A percentile compares a stretch with the other conserved stretches of the same genome.
Evolutionary conservation across 768 basidiomycete genomes (phyloP).

Genomic region (Rhizopogon roseolus): DNA sequence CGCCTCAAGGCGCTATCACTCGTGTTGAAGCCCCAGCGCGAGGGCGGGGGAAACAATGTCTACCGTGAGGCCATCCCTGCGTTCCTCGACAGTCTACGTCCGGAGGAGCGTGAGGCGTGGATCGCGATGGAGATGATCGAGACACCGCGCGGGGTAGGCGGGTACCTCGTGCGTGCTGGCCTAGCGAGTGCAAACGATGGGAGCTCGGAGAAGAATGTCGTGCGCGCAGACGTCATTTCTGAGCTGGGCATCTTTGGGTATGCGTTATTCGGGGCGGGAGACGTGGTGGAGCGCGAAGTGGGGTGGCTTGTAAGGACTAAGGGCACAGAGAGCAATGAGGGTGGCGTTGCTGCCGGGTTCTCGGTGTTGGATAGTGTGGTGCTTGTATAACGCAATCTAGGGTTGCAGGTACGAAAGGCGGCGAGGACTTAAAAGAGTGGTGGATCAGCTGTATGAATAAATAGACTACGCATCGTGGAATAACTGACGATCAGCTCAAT

Average conservation of each 20-base stretch:
- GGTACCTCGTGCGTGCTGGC: constrained; percentile 76
- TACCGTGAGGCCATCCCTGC: constrained; percentile 79
- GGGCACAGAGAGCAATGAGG: constrained; percentile 86
- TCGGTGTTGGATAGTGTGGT: constrained; percentile 70
- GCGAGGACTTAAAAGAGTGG: no score
- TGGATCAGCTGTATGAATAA: no score
- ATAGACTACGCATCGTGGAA: no score
- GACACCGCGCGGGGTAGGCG: constrained; percentile 63
- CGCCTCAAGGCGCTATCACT: constrained; percentile 40
- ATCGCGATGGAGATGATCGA: constrained; percentile 93
- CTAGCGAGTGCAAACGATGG: constrained; percentile 1
- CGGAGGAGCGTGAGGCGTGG: constrained; percentile 74
- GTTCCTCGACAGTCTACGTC: constrained; percentile 63
- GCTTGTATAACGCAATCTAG: constrained; percentile 31
- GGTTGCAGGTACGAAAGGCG: no score
- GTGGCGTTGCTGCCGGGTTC: constrained; percentile 83
- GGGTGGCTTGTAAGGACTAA: constrained; percentile 91
- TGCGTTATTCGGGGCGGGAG: constrained; percentile 61
- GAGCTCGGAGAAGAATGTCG: constrained; percentile 19
- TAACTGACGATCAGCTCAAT: no score
- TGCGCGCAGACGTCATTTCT: constrained; percentile 69
- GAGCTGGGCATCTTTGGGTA: constrained; percentile 94
- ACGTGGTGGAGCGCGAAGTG: constrained; percentile 52
- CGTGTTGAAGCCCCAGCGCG: constrained; percentile 96
- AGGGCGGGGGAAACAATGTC: constrained; percentile 96